phyloP scores from a whole-genome alignment of 495 filamentous ascomycete genomes.

The Aspergillus conjunctus region DNA sequence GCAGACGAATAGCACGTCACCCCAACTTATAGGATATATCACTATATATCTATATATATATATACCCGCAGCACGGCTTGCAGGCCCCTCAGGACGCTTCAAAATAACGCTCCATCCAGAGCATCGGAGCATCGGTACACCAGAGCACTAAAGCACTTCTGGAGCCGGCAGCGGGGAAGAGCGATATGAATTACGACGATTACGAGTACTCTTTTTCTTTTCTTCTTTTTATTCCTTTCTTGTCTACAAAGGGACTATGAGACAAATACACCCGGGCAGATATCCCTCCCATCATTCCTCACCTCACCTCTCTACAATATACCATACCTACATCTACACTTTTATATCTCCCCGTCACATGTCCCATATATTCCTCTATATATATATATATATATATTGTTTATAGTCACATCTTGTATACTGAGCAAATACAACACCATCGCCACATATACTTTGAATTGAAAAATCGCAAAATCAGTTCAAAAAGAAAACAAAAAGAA shows the following conservation, averaged over 20 bases:
- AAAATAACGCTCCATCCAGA: too few species aligned
- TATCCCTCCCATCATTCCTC: not conserved
- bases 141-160: too few species aligned
- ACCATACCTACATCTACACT: not conserved
- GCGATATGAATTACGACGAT: constrained; percentile 12
- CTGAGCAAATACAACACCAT: constrained; percentile 1
- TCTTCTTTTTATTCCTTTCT: not conserved
- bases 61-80: too few species aligned
- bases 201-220: constrained; percentile 1
- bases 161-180: not conserved
- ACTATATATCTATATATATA: too few species aligned
- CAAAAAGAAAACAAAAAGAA: not conserved
- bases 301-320: not conserved
- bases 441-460: not conserved
- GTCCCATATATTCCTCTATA: not conserved
- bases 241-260: not conserved
- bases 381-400: constrained; percentile 2
- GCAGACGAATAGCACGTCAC: too few species aligned
- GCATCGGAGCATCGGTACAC: too few species aligned
- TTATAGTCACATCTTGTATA: constrained; percentile 5
- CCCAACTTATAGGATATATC: too few species aligned
- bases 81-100: too few species aligned
- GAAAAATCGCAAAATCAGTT: too few species aligned
- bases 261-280: not conserved
- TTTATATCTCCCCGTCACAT: not conserved